phyloP scores from a whole-genome alignment of 2,329 filamentous ascomycete genomes.

The Fusarium praegraminearum region DNA sequence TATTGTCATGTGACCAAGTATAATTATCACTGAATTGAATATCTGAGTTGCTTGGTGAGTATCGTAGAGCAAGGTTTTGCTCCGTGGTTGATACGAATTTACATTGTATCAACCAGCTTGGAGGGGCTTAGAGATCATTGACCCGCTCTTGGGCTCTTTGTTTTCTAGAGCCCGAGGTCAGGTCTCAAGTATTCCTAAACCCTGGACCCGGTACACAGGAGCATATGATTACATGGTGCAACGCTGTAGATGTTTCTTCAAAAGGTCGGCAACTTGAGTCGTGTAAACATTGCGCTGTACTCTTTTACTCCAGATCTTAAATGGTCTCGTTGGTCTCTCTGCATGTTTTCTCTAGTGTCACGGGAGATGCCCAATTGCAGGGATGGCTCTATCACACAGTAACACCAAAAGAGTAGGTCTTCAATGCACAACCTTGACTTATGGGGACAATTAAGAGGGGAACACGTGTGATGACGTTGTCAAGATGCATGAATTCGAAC shows the following conservation, averaged over 20 bases:
- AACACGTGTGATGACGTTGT: conserved; percentile 39
- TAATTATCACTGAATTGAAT: background rate
- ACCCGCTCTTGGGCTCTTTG: background rate
- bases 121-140: background rate
- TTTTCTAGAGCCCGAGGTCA: background rate
- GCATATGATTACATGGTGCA: background rate
- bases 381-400: background rate
- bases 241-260: background rate
- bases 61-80: background rate
- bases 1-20: background rate
- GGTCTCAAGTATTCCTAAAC: background rate
- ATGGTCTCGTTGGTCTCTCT: background rate
- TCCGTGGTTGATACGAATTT: background rate
- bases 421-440: conserved; percentile 24
- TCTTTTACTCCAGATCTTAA: background rate
- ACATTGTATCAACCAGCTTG: background rate
- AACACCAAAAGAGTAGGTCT: background rate
- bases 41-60: background rate
- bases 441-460: conserved; percentile 31
- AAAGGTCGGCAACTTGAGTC: background rate
- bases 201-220: background rate
- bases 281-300: background rate
- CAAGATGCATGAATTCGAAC: conserved; percentile 29
- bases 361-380: conserved; percentile 4
- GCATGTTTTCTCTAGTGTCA: background rate